phyloP scores from a whole-genome alignment of 305 asterid species.

The Ilex paraguariensis region DNA sequence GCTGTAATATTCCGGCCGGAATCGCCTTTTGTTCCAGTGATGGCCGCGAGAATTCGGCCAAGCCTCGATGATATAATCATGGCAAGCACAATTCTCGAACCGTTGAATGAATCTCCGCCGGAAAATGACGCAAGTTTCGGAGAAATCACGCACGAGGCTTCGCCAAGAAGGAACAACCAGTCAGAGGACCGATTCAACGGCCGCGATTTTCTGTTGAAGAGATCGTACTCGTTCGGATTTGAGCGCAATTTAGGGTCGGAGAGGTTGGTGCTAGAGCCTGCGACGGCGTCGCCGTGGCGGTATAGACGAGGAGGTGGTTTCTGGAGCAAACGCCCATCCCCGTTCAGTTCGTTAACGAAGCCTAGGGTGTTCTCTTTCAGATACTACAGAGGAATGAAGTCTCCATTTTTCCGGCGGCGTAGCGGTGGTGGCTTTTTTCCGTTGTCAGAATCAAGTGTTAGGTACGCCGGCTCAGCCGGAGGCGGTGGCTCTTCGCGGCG shows the following conservation, averaged over 20 bases:
- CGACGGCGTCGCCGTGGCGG: slow-evolving; percentile 92
- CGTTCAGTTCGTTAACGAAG: slow-evolving; percentile 70
- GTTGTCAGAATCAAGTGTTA: slow-evolving; percentile 59
- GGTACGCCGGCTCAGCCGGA: slow-evolving; percentile 47
- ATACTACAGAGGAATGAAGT: slow-evolving; percentile 86
- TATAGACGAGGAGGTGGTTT: slow-evolving; percentile 59
- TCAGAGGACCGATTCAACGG: slow-evolving; percentile 61
- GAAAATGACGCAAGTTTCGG: slow-evolving; percentile 42
- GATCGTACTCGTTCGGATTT: slow-evolving; percentile 91
- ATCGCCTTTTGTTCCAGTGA: slow-evolving; percentile 14
- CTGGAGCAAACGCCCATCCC: slow-evolving; percentile 90
- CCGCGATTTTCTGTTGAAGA: slow-evolving; percentile 65
- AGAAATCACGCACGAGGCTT: slow-evolving; percentile 62
- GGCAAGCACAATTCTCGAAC: slow-evolving; percentile 50
- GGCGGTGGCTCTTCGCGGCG: slow-evolving; percentile 66
- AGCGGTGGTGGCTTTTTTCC: slow-evolving; percentile 64
- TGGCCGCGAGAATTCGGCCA: slow-evolving; percentile 58
- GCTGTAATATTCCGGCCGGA: slow-evolving; percentile 68
- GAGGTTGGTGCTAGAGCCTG: slow-evolving; percentile 66
- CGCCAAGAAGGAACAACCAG: slow-evolving; percentile 46
- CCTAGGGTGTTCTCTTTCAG: slow-evolving; percentile 87
- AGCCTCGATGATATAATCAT: slow-evolving; percentile 66
- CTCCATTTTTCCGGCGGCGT: slow-evolving; percentile 80
- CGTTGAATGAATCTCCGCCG: slow-evolving; percentile 39
- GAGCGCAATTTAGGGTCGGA: slow-evolving; percentile 84